Evolutionary conservation across 345 rosid genomes (phyloP).

Genomic region (Citrus sp.): DNA sequence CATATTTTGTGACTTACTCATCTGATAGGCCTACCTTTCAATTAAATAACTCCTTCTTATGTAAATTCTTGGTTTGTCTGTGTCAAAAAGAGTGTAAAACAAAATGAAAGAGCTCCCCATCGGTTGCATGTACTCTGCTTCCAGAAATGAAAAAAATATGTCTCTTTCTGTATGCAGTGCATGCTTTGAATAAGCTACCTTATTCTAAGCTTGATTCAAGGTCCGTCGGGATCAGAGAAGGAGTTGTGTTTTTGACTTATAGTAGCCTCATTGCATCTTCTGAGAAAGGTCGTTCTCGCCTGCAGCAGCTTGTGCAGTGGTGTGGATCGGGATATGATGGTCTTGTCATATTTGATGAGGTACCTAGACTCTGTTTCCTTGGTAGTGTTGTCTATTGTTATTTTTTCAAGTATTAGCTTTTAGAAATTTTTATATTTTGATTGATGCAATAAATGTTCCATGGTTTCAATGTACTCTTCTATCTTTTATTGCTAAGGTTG

Average conservation of each 20-base stretch:
- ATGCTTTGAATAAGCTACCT: conserved; percentile 93
- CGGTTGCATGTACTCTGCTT: background rate
- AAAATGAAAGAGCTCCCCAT: background rate
- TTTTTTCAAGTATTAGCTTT: background rate
- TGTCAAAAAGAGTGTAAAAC: background rate
- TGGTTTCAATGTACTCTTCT: conserved; percentile 21
- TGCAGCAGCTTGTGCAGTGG: conserved; percentile 99
- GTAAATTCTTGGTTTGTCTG: background rate
- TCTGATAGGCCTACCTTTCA: background rate
- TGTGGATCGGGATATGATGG: conserved; percentile 88
- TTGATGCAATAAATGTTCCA: conserved; percentile 14
- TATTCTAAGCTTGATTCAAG: conserved; percentile 97
- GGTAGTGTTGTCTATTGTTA: conserved; percentile 14
- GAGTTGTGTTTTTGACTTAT: conserved; percentile 92
- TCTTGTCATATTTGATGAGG: conserved; percentile 94
- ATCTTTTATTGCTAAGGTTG: conserved; percentile 30
- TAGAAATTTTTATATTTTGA: conserved; percentile 7
- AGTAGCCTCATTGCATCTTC: conserved; percentile 99
- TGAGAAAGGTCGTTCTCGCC: conserved; percentile 97
- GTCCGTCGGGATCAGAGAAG: conserved; percentile 83
- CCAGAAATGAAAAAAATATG: conserved; percentile 11
- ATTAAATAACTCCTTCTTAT: background rate
- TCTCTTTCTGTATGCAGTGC: conserved; percentile 57
- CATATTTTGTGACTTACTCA: background rate
- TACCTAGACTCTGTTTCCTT: conserved; percentile 20